Evolutionary conservation across 352 stramenopile species (phyloP).

Genomic region (Pythium insidiosum): DNA sequence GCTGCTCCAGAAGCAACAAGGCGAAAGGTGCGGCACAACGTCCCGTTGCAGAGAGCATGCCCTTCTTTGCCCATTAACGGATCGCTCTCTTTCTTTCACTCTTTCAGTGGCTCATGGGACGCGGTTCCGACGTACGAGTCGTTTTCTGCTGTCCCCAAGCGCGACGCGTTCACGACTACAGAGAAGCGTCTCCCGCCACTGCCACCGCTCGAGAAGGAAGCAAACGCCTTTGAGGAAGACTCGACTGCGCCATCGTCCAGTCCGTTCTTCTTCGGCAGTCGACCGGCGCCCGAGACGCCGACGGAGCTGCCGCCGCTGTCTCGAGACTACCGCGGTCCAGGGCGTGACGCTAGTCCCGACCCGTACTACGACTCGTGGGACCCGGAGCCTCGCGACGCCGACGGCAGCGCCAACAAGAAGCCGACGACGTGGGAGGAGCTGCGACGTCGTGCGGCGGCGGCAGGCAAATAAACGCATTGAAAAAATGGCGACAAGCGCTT

Average conservation of each 20-base stretch:
- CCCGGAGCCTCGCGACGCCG: slow-evolving; percentile 40
- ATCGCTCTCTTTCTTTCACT: too few species aligned
- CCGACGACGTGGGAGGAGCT: slow-evolving; percentile 76
- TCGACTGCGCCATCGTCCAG: not conserved
- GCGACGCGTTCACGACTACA: not conserved
- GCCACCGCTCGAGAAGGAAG: not conserved
- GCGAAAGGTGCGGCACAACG: slow-evolving; percentile 43
- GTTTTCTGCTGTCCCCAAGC: not conserved
- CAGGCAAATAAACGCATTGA: too few species aligned
- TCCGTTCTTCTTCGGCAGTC: slow-evolving; percentile 44
- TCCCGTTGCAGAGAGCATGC: too few species aligned
- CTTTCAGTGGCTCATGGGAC: slow-evolving; percentile 44
- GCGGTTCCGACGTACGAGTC: slow-evolving; percentile 4
- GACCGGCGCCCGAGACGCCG: not conserved
- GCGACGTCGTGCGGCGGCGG: slow-evolving; percentile 36
- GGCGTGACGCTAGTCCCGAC: not conserved
- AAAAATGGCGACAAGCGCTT: too few species aligned
- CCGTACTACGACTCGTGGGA: slow-evolving; percentile 21
- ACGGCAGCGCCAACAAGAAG: slow-evolving; percentile 16
- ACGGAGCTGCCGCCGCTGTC: slow-evolving; percentile 20
- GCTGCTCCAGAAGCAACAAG: slow-evolving; percentile 30
- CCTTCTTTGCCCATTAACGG: too few species aligned
- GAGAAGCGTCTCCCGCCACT: slow-evolving; percentile 3
- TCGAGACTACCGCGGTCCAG: slow-evolving; percentile 25
- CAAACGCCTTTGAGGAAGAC: not conserved